Percentiles rank a stretch among this genome's conserved stretches.
phyloP scores from a whole-genome alignment of 1,139 yeast species.

The Pichia sp. region DNA sequence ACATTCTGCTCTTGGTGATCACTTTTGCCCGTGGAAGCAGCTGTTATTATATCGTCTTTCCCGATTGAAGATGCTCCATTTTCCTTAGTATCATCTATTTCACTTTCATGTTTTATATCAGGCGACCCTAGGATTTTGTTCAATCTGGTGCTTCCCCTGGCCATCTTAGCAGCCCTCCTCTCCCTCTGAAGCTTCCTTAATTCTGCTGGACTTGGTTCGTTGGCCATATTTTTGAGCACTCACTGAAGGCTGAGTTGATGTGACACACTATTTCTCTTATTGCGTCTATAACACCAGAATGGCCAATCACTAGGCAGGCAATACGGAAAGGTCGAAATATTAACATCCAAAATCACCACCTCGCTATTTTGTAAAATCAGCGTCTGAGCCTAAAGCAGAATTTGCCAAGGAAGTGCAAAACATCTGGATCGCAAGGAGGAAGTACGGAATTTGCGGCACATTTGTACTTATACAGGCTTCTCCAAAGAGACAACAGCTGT shows the following conservation, averaged over 20 bases:
- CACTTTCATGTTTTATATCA: conserved; percentile 15
- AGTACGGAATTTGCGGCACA: too few relatives aligned
- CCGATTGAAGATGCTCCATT: background rate
- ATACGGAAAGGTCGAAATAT: background rate
- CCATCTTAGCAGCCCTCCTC: conserved; percentile 68
- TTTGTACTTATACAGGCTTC: background rate
- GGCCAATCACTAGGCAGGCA: background rate
- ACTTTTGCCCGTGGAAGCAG: background rate
- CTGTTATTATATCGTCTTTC: background rate
- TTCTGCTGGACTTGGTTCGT: conserved; percentile 39
- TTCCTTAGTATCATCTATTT: conserved; percentile 3
- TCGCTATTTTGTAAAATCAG: background rate
- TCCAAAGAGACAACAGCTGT: background rate
- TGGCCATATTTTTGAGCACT: background rate
- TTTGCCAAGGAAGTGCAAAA: too few relatives aligned
- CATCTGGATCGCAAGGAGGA: too few relatives aligned
- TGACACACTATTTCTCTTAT: background rate
- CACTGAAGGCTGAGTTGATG: background rate
- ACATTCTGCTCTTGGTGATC: background rate
- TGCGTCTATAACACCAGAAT: background rate
- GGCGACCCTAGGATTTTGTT: conserved; percentile 45
- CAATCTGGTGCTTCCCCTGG: conserved; percentile 57
- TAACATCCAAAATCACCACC: background rate
- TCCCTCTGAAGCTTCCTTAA: conserved; percentile 60
- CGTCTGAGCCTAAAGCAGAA: background rate